Evolutionary conservation across 148 eudicot species (phyloP), one percentile per base, ranked within the genome.

Genomic region (Euryodendron excelsum): DNA sequence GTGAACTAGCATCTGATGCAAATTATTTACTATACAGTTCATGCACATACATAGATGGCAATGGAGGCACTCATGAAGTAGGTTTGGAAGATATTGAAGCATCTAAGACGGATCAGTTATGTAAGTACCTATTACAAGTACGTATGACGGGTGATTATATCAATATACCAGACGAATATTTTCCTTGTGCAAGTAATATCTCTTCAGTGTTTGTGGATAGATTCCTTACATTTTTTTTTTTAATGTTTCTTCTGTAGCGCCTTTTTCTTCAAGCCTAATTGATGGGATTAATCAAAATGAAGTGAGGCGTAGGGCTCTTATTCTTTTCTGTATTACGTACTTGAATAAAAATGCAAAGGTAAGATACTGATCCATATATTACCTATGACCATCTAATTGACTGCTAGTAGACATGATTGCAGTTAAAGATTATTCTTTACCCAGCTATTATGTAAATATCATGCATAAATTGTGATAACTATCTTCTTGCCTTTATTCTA

Each of bases 261-360:
- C 80, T 75, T 90, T 86, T 72, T 79, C 96, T 69, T 81, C 89
- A 69, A 89, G 93, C 85, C 78, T 94, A 52, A 87, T 94, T 39
- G 96, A 94, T 81, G 98, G 98, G 63, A 91, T 92, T 79, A 94
- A 94, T 90, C 95, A 82, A 87, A 91, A 89, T 80, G 96, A 91
- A 76, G 84, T 66, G 74, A 88, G 97, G 84, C 97, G 97, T 55
- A 88, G 97, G 82, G 96, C 92, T 61, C 90, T 94, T 45, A 77
- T 90, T 77, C 86, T 94, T 79, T 85, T 92, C 75, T 91, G 95
- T 74, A 76, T 87, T 61, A 77, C 91, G 44, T 82, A 81, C 83
- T 80, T 86, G 74, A 92, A 94, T 59, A 84, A 63, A 68, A 50
- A 86, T 77, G 92, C 89, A 36, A 92, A 85, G 97, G 98, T 94